phyloP scores from a whole-genome alignment of 2,329 filamentous ascomycete species.

The Exophiala alcalophila region DNA sequence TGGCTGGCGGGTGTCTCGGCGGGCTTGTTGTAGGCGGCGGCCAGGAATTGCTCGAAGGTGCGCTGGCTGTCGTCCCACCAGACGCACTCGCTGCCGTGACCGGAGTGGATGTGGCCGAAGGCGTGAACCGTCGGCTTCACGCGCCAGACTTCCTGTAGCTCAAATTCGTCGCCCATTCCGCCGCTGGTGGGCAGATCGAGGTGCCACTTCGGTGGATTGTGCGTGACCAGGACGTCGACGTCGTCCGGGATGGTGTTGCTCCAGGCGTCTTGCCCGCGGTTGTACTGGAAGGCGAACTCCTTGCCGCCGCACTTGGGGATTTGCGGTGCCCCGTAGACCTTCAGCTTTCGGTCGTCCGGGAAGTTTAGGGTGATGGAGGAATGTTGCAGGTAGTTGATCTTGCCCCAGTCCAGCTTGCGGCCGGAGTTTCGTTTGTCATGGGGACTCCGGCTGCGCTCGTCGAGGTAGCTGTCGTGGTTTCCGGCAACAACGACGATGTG shows the following conservation, averaged over 20 bases:
- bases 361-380: slow-evolving; percentile 63
- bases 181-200: slow-evolving; percentile 53
- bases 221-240: slow-evolving; percentile 77
- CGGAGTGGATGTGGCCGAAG: slow-evolving; percentile 82
- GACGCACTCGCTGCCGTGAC: slow-evolving; percentile 65
- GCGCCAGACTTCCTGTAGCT: slow-evolving; percentile 71
- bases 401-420: slow-evolving; percentile 62
- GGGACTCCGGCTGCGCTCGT: slow-evolving; percentile 58
- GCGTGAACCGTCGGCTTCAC: slow-evolving; percentile 73
- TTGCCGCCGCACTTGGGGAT: slow-evolving; percentile 71
- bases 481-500: slow-evolving; percentile 82
- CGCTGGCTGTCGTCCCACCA: slow-evolving; percentile 73
- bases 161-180: slow-evolving; percentile 66
- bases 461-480: slow-evolving; percentile 87
- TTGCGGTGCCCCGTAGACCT: slow-evolving; percentile 77
- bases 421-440: slow-evolving; percentile 52
- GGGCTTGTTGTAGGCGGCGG: slow-evolving; percentile 34
- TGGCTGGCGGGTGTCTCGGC: slow-evolving; percentile 27
- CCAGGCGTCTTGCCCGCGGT: slow-evolving; percentile 66
- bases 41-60: slow-evolving; percentile 64
- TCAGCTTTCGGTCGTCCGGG: slow-evolving; percentile 56
- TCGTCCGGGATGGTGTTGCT: slow-evolving; percentile 65
- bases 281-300: slow-evolving; percentile 76
- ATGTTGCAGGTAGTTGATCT: slow-evolving; percentile 73
- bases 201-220: slow-evolving; percentile 73